Evolutionary conservation across 2,329 filamentous ascomycete genomes (phyloP).

Genomic region (Malbranchea cinnamomea): DNA sequence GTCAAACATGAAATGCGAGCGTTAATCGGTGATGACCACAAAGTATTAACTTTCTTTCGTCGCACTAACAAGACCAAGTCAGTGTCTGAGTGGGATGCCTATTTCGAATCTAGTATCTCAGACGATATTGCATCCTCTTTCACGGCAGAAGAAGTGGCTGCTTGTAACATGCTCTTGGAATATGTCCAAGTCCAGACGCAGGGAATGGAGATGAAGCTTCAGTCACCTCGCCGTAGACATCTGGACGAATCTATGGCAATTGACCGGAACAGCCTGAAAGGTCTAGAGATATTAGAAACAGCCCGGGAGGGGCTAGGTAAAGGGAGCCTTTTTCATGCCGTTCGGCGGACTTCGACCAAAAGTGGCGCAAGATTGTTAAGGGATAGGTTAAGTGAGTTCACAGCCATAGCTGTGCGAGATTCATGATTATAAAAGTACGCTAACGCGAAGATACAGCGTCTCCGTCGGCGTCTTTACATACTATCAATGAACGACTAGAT

Average conservation of each 20-base stretch:
- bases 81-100: constrained; percentile 53
- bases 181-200: constrained; percentile 71
- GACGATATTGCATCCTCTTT: constrained; percentile 41
- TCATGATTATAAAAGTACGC: background rate
- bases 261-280: constrained; percentile 79
- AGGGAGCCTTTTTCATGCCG: constrained; percentile 79
- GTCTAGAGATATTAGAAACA: constrained; percentile 77
- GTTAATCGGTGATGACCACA: constrained; percentile 58
- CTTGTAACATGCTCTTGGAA: constrained; percentile 65
- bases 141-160: constrained; percentile 52
- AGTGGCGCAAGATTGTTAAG: constrained; percentile 74
- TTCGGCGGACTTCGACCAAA: constrained; percentile 79
- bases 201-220: constrained; percentile 64
- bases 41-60: constrained; percentile 59
- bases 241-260: constrained; percentile 71
- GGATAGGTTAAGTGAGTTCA: constrained; percentile 56
- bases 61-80: constrained; percentile 29
- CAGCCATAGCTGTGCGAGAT: background rate
- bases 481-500: constrained; percentile 67
- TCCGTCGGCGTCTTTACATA: constrained; percentile 70
- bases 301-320: constrained; percentile 63
- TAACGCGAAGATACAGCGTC: constrained; percentile 39
- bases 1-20: constrained; percentile 47
- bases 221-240: constrained; percentile 62
- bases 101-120: constrained; percentile 61